These are phyloP conservation scores for Populus alba DNA, from an alignment of 345 rosid genomes.

Conservation along the genomic window DNA sequence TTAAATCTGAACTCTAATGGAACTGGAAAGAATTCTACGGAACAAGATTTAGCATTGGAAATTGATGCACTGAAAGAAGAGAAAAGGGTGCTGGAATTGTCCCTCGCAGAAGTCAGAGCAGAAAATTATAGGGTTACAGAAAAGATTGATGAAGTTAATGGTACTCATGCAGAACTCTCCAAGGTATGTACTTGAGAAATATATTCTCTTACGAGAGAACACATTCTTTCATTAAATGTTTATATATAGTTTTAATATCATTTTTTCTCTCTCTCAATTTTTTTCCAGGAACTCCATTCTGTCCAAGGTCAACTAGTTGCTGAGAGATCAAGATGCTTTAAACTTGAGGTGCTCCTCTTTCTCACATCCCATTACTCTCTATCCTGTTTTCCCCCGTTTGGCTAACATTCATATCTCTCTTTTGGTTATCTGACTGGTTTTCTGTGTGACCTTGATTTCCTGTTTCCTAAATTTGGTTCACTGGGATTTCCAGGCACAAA, in stretches of 20 bases:
- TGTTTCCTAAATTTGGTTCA: background rate
- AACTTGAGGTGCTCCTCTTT: conserved; percentile 68
- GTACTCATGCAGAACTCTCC: conserved; percentile 66
- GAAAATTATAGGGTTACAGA: conserved; percentile 63
- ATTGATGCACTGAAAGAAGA: conserved; percentile 65
- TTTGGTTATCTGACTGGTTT: background rate
- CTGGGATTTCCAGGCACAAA: conserved; percentile 67
- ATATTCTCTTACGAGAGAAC: background rate
- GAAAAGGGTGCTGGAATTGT: conserved; percentile 53
- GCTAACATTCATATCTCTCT: background rate
- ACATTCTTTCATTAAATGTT: background rate
- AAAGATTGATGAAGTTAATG: conserved; percentile 70
- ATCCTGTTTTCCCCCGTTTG: background rate
- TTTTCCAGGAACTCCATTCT: conserved; percentile 71
- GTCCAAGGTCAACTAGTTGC: conserved; percentile 84
- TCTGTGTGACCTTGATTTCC: background rate
- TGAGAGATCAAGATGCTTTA: conserved; percentile 98
- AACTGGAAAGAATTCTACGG: conserved; percentile 29
- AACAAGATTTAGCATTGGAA: conserved; percentile 41
- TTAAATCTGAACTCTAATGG: conserved; percentile 38
- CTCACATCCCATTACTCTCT: background rate
- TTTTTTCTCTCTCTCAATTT: conserved; percentile 4
- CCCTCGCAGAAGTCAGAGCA: conserved; percentile 50
- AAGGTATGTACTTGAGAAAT: conserved; percentile 43
- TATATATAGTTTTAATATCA: background rate